Evolutionary conservation across 2,329 filamentous ascomycete genomes (phyloP).

Genomic region (Fusarium sterilihyphosum): DNA sequence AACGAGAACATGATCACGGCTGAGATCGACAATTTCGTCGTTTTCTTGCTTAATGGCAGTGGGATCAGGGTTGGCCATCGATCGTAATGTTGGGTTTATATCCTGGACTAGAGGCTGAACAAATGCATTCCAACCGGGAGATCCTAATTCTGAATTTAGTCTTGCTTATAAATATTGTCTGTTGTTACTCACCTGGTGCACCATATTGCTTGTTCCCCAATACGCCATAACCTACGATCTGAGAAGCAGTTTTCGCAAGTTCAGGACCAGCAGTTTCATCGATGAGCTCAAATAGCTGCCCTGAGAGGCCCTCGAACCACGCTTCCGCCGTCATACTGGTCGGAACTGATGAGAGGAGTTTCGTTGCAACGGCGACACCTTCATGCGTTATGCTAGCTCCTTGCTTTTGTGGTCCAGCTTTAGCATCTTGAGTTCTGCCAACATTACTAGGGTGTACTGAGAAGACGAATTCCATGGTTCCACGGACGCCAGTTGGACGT

Average conservation of each 20-base stretch:
- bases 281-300: conserved; percentile 69
- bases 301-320: conserved; percentile 70
- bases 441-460: conserved; percentile 69
- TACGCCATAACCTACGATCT: conserved; percentile 65
- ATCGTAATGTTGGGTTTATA: conserved; percentile 57
- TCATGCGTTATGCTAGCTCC: conserved; percentile 75
- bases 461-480: conserved; percentile 76
- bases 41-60: conserved; percentile 40
- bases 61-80: neutral
- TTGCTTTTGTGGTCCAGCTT: conserved; percentile 59
- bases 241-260: conserved; percentile 50
- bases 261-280: conserved; percentile 60
- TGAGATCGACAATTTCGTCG: conserved; percentile 58
- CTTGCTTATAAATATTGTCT: neutral
- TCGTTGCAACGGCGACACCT: conserved; percentile 70
- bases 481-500: conserved; percentile 70
- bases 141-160: conserved; percentile 48
- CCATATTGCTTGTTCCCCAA: conserved; percentile 71
- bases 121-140: conserved; percentile 70
- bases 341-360: conserved; percentile 69
- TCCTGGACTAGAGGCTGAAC: conserved; percentile 65
- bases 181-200: conserved; percentile 61
- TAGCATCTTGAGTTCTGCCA: conserved; percentile 51
- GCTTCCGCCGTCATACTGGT: conserved; percentile 60
- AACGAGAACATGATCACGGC: conserved; percentile 56